phyloP scores from a whole-genome alignment of 306 rosid genomes.

The Corylus avellana region DNA sequence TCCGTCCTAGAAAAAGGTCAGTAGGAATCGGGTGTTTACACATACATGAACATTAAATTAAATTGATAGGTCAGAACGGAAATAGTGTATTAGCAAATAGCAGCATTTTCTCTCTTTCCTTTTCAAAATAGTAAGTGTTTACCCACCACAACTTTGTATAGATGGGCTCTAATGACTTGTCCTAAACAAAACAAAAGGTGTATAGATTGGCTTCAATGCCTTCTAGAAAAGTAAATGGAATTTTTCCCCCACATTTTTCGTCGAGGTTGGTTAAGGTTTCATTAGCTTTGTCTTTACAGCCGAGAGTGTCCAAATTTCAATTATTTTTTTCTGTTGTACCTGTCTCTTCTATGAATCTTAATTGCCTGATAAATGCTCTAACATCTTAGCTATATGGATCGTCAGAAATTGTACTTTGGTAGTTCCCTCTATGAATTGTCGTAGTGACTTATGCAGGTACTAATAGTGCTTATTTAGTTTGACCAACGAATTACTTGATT shows the following conservation, averaged over 20 bases:
- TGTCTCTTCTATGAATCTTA: no score
- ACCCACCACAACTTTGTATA: slow-evolving; percentile 37
- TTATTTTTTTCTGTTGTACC: neutral
- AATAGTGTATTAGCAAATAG: slow-evolving; percentile 34
- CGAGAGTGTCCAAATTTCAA: neutral
- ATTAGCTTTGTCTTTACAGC: neutral
- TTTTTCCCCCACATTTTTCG: neutral
- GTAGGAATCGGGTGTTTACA: slow-evolving; percentile 28
- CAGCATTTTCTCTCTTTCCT: slow-evolving; percentile 28
- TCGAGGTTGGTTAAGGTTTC: neutral
- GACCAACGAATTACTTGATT: no score
- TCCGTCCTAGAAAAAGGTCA: slow-evolving; percentile 27
- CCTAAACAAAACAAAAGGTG: neutral
- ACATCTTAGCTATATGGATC: neutral
- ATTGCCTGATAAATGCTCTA: neutral
- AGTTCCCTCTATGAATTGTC: no score
- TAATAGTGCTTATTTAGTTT: no score
- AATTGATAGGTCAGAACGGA: slow-evolving; percentile 36
- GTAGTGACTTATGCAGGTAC: no score
- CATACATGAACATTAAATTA: slow-evolving; percentile 50
- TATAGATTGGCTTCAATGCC: slow-evolving; percentile 40
- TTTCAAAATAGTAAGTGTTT: slow-evolving; percentile 1
- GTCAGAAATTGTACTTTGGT: no score
- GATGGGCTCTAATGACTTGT: slow-evolving; percentile 2
- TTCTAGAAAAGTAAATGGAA: slow-evolving; percentile 11